Evolutionary conservation across 805 yeast species (phyloP), one percentile per base, ranked within the genome.

Genomic region (Metschnikowia borealis): DNA sequence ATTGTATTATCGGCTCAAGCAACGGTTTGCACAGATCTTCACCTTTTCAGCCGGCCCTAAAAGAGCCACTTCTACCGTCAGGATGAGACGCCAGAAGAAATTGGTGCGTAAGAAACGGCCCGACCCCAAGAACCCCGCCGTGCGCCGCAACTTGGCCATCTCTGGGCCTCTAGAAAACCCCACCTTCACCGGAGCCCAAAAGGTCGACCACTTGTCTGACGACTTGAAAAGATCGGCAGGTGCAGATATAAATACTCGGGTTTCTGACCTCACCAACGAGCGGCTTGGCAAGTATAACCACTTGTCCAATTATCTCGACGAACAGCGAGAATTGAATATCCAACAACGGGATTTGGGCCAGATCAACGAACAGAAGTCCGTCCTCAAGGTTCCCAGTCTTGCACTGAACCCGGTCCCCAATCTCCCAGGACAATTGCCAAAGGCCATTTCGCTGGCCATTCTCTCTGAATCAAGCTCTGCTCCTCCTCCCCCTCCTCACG

Each of bases 121-220:
- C 14, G 32, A 32, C 23, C 42, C 43, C 32, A 44, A 42, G 20
- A 37, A 37, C 15, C 34, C 31, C 13, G 18, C 31, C n/a, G 41
- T 44, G 8, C 40, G 36, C 31, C 47, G 42, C 31, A 13, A 37
- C 10, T 29, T 44, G 38, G 48, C 50, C 20, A 68, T 69, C 23
- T 63, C 69, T 7, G 66, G 66, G 1, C 74, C 75, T 0, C 37
- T 56, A 2, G 63, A 55, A n/a, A 71, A 70, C 52, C 73, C 74
- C 0, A 47, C 37, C 20, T 39, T 49, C 23, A 64, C 63, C 2
- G 72, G 71, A 2, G 72, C 69, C 10, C 54, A 56, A n/a, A 35
- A 34, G 18, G 63, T 55, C 23, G 57, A 51, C 6, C 50, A 43
- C 8, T 50, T 55, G 38, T 50, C 59, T 2, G 45, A 40, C 17